phyloP scores from a whole-genome alignment of 1,139 yeast species.

The Geotrichum phurueaensis region DNA sequence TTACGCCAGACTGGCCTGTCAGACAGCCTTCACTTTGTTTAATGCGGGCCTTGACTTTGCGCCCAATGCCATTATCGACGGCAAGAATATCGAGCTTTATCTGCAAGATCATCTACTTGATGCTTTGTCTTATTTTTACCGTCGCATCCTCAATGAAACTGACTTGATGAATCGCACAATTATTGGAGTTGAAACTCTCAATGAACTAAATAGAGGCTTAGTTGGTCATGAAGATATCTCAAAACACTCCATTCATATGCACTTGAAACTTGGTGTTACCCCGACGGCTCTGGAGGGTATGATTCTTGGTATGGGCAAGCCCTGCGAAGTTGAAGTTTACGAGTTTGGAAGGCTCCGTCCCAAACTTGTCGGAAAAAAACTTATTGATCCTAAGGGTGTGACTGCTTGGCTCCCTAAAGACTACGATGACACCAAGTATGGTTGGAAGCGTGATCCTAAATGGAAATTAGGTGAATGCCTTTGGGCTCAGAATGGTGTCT shows the following conservation, averaged over 20 bases:
- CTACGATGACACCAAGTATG: conserved; percentile 51
- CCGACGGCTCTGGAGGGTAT: conserved; percentile 35
- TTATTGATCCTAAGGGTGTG: conserved; percentile 61
- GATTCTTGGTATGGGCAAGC: conserved; percentile 64
- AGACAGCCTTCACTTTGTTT: conserved; percentile 80
- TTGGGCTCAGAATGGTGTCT: conserved; percentile 68
- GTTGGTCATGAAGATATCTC: conserved; percentile 31
- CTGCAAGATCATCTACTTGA: conserved; percentile 56
- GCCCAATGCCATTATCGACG: conserved; percentile 62
- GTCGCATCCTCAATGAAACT: conserved; percentile 46
- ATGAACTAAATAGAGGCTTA: conserved; percentile 53
- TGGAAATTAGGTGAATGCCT: conserved; percentile 73
- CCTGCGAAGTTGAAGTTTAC: conserved; percentile 60
- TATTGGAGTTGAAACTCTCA: conserved; percentile 72
- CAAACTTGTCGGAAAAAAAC: conserved; percentile 48
- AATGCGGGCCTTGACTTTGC: conserved; percentile 70
- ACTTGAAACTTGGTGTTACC: conserved; percentile 31
- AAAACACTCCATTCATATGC: conserved; percentile 30
- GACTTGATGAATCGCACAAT: conserved; percentile 48
- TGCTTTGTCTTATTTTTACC: conserved; percentile 51
- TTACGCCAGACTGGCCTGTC: conserved; percentile 67
- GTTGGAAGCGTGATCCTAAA: conserved; percentile 52
- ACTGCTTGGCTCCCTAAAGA: conserved; percentile 49
- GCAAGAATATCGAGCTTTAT: conserved; percentile 65
- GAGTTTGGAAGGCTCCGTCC: conserved; percentile 70